Evolutionary conservation across 2,329 filamentous ascomycete genomes (phyloP).

Genomic region (Teratosphaeria pseudoeucalypti): DNA sequence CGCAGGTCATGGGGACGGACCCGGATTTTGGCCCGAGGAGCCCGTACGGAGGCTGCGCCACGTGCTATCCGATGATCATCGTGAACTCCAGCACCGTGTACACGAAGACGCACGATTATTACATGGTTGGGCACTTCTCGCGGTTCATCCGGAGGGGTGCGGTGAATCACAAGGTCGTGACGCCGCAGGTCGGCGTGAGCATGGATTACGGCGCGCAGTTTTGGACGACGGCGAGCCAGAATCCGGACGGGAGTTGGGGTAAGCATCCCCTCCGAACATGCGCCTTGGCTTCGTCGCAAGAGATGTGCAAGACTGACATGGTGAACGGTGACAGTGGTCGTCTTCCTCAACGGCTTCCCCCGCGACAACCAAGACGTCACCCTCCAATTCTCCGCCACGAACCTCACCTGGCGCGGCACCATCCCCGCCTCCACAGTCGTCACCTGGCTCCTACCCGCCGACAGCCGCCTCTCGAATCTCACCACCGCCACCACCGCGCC

Average conservation of each 20-base stretch:
- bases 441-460: slow-evolving; percentile 13
- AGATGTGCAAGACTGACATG: slow-evolving; percentile 8
- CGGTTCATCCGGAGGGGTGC: slow-evolving; percentile 14
- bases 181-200: slow-evolving; percentile 3
- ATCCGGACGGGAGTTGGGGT: slow-evolving; percentile 15
- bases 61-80: slow-evolving; percentile 57
- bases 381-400: background rate
- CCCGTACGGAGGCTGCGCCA: slow-evolving; percentile 30
- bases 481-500: background rate
- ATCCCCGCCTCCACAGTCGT: background rate
- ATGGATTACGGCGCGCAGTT: slow-evolving; percentile 8
- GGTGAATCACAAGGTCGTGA: slow-evolving; percentile 9
- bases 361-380: background rate
- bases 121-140: slow-evolving; percentile 43
- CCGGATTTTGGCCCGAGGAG: slow-evolving; percentile 35
- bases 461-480: slow-evolving; percentile 1
- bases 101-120: slow-evolving; percentile 40
- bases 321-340: background rate
- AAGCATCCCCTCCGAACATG: slow-evolving; percentile 15
- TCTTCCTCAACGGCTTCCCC: background rate
- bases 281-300: slow-evolving; percentile 8
- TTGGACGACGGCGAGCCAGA: slow-evolving; percentile 12
- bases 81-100: slow-evolving; percentile 53
- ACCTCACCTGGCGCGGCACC: background rate
- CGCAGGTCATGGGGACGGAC: slow-evolving; percentile 38